phyloP scores from a whole-genome alignment of 345 rosid species.

The Salix brachista region DNA sequence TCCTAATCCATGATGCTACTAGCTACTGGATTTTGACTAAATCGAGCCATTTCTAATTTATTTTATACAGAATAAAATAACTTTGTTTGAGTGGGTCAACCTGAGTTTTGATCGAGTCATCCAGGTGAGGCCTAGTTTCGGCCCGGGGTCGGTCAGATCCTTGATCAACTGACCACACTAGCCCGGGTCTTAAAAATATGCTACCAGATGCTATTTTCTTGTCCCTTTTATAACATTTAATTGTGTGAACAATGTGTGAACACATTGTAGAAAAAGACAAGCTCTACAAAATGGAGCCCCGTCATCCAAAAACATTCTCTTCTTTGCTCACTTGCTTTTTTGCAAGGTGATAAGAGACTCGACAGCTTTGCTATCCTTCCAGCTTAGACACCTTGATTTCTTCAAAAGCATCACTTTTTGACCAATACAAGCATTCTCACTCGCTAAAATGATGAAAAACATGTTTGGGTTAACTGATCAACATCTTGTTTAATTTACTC shows the following conservation, averaged over 20 bases:
- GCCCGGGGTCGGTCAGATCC: no score
- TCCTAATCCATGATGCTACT: no score
- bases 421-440: constrained; percentile 20
- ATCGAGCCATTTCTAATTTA: no score
- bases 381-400: constrained; percentile 30
- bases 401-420: constrained; percentile 32
- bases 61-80: no score
- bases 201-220: neutral
- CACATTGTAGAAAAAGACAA: neutral
- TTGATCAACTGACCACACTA: no score
- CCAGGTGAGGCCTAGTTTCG: no score
- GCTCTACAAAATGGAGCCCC: neutral
- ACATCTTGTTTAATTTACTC: no score
- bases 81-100: no score
- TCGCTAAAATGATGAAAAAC: neutral
- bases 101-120: no score
- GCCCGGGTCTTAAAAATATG: neutral
- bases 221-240: neutral
- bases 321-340: constrained; percentile 9
- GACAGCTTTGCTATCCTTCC: constrained; percentile 23
- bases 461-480: neutral
- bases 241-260: neutral
- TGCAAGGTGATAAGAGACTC: constrained; percentile 9
- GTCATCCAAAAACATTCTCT: constrained; percentile 10
- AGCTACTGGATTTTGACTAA: neutral